Evolutionary conservation across 495 filamentous ascomycete species (phyloP), one percentile per base, ranked within the genome.

Genomic region (Parachaetomium inaequale): DNA sequence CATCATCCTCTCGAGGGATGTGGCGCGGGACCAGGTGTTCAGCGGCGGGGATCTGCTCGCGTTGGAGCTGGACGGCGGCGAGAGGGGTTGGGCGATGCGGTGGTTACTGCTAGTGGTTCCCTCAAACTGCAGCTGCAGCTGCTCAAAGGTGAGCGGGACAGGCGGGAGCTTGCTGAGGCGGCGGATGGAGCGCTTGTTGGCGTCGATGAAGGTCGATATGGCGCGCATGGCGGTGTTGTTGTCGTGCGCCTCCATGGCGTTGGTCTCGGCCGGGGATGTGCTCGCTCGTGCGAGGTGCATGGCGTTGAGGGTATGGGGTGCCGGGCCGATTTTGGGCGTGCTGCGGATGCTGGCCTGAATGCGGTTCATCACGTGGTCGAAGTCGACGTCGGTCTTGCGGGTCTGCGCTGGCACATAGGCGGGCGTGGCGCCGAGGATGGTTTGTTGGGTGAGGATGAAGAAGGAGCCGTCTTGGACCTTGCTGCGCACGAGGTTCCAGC

Each of bases 381-480:
- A 82, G 49, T 75, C 71, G 40, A 77, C 66, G 14, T 51, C 63
- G 23, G 60, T 61, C 25, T 70, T 69, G 52, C 60, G 67, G 43
- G 70, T 66, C 32, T 73, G 70, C 11, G 67, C 60, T 6, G 74
- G 62, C 12, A 71, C 63, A 31, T 68, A 75, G 3, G 71, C 63
- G 0, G 70, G 68, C 11, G 69, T 66, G 34, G 66, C 68, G 17
- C 74, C 76, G 3, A 79, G 64, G 42, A 66, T 68, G 12, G 74
- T 66, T 29, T 72, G 71, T 26, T 76, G 71, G 0, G 78, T 71
- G 47, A 80, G 69, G 28, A 81, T 66, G 55, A 81, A 81, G 63
- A 82, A 75, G 8, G 75, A 79, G 10, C 79, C 79, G 42, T 81
- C 77, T 10, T 65, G 63, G 40, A 82, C 74, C 42, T 73, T 73